Conservation (phyloP, 805 yeast species). For the Candida dajiaensis region DNA sequence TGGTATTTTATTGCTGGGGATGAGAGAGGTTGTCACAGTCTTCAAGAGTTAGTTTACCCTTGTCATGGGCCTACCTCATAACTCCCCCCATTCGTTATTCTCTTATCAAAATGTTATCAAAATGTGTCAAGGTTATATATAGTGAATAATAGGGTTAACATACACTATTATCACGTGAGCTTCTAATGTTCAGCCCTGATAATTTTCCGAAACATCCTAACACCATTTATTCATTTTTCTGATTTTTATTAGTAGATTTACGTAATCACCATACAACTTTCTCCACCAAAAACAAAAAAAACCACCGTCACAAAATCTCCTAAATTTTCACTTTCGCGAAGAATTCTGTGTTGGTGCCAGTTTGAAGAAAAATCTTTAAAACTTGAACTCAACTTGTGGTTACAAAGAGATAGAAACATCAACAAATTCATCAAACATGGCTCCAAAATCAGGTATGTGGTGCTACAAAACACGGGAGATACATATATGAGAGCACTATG, state of each 20-base stretch:
- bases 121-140: background rate
- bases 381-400: slow-evolving; percentile 1
- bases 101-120: background rate
- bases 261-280: background rate
- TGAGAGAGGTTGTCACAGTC: too few relatives aligned
- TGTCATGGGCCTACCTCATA: too few relatives aligned
- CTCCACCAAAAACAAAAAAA: background rate
- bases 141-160: too few relatives aligned
- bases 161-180: too few relatives aligned
- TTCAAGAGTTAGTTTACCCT: too few relatives aligned
- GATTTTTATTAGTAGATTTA: too few relatives aligned
- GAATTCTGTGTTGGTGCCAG: background rate
- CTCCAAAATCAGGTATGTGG: slow-evolving; percentile 51
- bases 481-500: background rate
- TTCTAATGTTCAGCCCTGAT: too few relatives aligned
- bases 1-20: too few relatives aligned
- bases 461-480: background rate
- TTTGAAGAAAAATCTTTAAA: slow-evolving; percentile 4
- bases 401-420: slow-evolving; percentile 3
- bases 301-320: background rate
- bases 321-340: background rate
- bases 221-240: background rate
- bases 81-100: background rate
- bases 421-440: slow-evolving; percentile 32
- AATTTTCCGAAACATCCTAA: background rate